Percentiles rank a stretch among this genome's conserved stretches.
These are phyloP conservation scores for Middelhovenomyces tepae DNA, from an alignment of 805 yeast genomes.

Conservation along the genomic window DNA sequence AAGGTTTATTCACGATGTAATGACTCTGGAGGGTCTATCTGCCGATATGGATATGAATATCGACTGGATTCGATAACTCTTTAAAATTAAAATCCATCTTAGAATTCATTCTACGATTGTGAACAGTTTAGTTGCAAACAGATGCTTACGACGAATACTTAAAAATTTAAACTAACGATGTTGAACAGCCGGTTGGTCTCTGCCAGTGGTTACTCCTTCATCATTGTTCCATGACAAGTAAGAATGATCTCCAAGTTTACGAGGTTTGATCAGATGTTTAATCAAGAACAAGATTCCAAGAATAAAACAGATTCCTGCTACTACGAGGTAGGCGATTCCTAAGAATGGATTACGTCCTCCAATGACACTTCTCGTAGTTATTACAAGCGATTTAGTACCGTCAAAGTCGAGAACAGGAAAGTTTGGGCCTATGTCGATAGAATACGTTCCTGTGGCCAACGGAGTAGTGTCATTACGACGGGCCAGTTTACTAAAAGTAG, in stretches of 20 bases:
- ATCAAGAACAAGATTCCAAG: constrained; percentile 69
- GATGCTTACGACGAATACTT: no score
- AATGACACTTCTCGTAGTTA: constrained; percentile 72
- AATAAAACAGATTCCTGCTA: constrained; percentile 66
- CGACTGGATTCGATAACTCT: no score
- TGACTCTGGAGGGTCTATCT: no score
- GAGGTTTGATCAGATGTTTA: constrained; percentile 77
- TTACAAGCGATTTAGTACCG: constrained; percentile 76
- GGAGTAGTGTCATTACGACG: constrained; percentile 55
- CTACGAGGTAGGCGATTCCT: constrained; percentile 78
- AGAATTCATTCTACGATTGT: no score
- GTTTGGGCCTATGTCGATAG: constrained; percentile 57
- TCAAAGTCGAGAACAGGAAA: constrained; percentile 79
- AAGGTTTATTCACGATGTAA: no score
- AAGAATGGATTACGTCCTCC: constrained; percentile 84
- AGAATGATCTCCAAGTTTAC: constrained; percentile 75
- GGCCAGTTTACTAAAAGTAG: constrained; percentile 78
- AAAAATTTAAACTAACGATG: no score
- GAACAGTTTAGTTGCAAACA: neutral
- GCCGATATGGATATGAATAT: no score
- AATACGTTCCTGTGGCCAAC: constrained; percentile 60
- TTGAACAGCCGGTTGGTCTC: no score
- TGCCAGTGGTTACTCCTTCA: no score
- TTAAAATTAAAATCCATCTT: no score
- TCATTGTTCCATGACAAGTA: constrained; percentile 43